These are phyloP conservation scores for Hypoxylon fuscum DNA, from an alignment of 495 filamentous ascomycete genomes.

Conservation along the genomic window DNA sequence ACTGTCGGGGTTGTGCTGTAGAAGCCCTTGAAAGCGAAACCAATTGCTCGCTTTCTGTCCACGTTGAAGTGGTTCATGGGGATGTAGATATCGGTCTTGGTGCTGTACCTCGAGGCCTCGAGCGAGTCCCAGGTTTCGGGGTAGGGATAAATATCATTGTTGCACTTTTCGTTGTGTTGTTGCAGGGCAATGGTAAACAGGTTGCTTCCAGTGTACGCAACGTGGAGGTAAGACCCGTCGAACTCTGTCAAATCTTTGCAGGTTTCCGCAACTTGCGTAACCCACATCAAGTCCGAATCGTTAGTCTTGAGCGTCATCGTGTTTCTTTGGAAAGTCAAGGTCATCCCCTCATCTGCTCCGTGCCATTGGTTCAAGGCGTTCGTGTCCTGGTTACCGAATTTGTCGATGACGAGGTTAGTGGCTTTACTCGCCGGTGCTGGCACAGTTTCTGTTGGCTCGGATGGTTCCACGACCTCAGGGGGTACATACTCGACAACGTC, in stretches of 20 bases:
- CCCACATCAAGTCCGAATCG: conserved; percentile 74
- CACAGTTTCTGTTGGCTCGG: conserved; percentile 56
- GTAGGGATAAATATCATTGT: conserved; percentile 67
- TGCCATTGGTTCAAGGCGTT: conserved; percentile 79
- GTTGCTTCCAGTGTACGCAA: conserved; percentile 72
- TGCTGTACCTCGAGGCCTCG: conserved; percentile 73
- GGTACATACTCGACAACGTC: conserved; percentile 60
- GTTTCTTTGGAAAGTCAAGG: conserved; percentile 58
- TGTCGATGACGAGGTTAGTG: conserved; percentile 71
- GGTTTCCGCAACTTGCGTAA: conserved; percentile 67
- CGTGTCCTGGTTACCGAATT: conserved; percentile 61
- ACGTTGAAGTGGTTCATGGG: conserved; percentile 79
- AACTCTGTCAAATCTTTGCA: conserved; percentile 71
- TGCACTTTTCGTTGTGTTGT: conserved; percentile 74
- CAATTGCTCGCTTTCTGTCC: conserved; percentile 66
- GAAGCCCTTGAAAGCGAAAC: conserved; percentile 75
- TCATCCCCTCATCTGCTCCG: conserved; percentile 70
- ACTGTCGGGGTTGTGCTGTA: conserved; percentile 62
- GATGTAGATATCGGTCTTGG: conserved; percentile 71
- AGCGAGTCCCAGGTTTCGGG: conserved; percentile 79
- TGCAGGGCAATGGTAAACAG: conserved; percentile 75
- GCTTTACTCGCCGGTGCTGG: conserved; percentile 59
- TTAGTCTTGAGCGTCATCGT: conserved; percentile 68
- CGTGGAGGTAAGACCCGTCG: conserved; percentile 70
- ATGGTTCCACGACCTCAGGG: conserved; percentile 47